Evolutionary conservation across 2,329 filamentous ascomycete genomes (phyloP).

Genomic region (Fusarium subtropicale): DNA sequence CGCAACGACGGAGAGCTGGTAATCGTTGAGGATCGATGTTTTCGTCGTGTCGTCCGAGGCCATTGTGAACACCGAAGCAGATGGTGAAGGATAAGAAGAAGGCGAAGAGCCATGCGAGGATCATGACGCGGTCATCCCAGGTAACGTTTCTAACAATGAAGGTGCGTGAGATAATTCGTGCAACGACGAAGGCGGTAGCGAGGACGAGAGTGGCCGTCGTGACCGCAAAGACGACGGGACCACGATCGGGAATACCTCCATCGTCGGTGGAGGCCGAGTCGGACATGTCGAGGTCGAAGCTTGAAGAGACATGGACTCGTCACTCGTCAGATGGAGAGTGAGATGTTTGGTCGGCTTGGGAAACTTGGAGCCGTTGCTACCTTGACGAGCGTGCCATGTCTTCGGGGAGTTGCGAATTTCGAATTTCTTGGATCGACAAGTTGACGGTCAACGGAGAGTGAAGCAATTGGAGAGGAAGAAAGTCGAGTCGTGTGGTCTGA

Average conservation of each 20-base stretch:
- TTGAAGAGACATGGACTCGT: conserved; percentile 42
- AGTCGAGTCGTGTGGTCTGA: neutral
- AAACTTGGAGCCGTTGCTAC: conserved; percentile 32
- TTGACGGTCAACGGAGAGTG: neutral
- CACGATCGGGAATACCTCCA: conserved; percentile 60
- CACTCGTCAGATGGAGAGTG: conserved; percentile 32
- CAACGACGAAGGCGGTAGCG: conserved; percentile 78
- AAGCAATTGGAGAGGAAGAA: neutral
- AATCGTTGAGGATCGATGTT: conserved; percentile 66
- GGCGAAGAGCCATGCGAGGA: conserved; percentile 79
- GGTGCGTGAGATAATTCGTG: conserved; percentile 78
- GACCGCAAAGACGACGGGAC: conserved; percentile 74
- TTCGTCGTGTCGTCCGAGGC: conserved; percentile 74
- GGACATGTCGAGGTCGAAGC: conserved; percentile 44
- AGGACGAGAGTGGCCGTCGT: conserved; percentile 76
- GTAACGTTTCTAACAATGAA: conserved; percentile 78
- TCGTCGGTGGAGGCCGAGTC: conserved; percentile 42
- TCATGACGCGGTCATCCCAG: conserved; percentile 84
- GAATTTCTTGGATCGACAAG: conserved; percentile 1
- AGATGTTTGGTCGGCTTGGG: conserved; percentile 21
- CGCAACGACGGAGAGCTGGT: conserved; percentile 64
- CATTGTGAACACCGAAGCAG: conserved; percentile 70
- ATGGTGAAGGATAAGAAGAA: conserved; percentile 76
- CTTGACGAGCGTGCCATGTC: conserved; percentile 40
- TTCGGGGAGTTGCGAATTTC: conserved; percentile 13